These are phyloP conservation scores for Cornus suecica DNA, from an alignment of 148 eudicot genomes.

Conservation along the genomic window DNA sequence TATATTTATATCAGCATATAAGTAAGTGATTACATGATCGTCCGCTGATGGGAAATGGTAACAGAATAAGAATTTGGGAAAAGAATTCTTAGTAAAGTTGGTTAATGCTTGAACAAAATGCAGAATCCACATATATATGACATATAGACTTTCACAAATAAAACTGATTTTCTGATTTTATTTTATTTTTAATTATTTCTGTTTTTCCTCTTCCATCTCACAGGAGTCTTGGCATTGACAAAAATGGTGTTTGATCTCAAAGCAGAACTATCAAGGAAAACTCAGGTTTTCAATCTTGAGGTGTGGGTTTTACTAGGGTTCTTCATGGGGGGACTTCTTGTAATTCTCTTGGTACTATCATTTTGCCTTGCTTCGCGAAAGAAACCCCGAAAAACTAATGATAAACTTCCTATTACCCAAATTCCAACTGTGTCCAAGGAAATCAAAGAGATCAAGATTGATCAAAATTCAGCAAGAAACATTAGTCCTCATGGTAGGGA, in stretches of 20 bases:
- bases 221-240: conserved; percentile 2
- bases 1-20: no score
- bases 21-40: not conserved
- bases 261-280: conserved; percentile 44
- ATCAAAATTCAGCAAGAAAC: conserved; percentile 34
- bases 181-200: not conserved
- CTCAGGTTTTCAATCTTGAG: conserved; percentile 44
- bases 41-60: not conserved
- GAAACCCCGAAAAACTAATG: conserved; percentile 35
- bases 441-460: conserved; percentile 52
- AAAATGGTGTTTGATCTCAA: conserved; percentile 31
- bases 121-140: not conserved
- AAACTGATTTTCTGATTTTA: not conserved
- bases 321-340: conserved; percentile 39
- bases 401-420: conserved; percentile 34
- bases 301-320: conserved; percentile 62
- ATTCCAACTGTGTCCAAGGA: conserved; percentile 49
- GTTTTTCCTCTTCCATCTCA: not conserved
- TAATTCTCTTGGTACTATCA: conserved; percentile 43
- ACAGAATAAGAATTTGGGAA: not conserved
- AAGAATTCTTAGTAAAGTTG: no score
- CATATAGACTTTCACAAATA: not conserved
- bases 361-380: conserved; percentile 43
- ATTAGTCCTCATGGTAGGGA: conserved; percentile 21
- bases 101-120: not conserved